phyloP scores from a whole-genome alignment of 805 yeast genomes.

The Vanderwaltozyma verrucispora region DNA sequence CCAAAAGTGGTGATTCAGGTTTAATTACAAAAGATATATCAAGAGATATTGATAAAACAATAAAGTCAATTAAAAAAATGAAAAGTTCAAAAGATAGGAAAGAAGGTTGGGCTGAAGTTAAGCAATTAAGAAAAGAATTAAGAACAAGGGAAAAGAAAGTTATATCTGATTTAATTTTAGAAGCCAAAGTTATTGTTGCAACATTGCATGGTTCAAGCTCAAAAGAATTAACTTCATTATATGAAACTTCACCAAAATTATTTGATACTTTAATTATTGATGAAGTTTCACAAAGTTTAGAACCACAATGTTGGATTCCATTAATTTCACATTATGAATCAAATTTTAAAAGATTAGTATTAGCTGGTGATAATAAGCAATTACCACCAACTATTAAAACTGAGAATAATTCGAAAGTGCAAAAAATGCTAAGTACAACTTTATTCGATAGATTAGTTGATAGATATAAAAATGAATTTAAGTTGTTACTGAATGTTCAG shows the following conservation, averaged over 20 bases:
- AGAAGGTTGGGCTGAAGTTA: slow-evolving; percentile 59
- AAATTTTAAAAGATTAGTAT: slow-evolving; percentile 43
- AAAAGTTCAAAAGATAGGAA: slow-evolving; percentile 55
- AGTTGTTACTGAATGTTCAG: slow-evolving; percentile 59
- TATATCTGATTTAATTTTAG: slow-evolving; percentile 44
- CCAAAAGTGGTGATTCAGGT: slow-evolving; percentile 48
- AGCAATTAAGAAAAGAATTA: slow-evolving; percentile 59
- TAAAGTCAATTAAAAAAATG: slow-evolving; percentile 48
- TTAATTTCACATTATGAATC: slow-evolving; percentile 51
- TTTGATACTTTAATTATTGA: slow-evolving; percentile 84
- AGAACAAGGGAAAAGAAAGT: slow-evolving; percentile 55
- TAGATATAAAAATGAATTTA: slow-evolving; percentile 37
- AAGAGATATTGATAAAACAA: slow-evolving; percentile 54
- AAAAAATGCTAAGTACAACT: slow-evolving; percentile 46
- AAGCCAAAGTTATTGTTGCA: slow-evolving; percentile 61
- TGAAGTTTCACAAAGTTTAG: slow-evolving; percentile 89
- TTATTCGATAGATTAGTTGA: slow-evolving; percentile 70
- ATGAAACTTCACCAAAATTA: slow-evolving; percentile 28
- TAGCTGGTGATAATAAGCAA: slow-evolving; percentile 92
- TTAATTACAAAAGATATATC: slow-evolving; percentile 57
- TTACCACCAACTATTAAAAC: slow-evolving; percentile 83
- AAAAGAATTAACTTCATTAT: slow-evolving; percentile 49
- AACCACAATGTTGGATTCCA: slow-evolving; percentile 97
- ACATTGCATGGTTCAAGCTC: slow-evolving; percentile 87
- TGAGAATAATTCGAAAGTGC: slow-evolving; percentile 32